A percentile compares a stretch with the other conserved stretches of the same genome.
phyloP scores from a whole-genome alignment of 495 filamentous ascomycete genomes.

The Friedmanniomyces endolithicus region DNA sequence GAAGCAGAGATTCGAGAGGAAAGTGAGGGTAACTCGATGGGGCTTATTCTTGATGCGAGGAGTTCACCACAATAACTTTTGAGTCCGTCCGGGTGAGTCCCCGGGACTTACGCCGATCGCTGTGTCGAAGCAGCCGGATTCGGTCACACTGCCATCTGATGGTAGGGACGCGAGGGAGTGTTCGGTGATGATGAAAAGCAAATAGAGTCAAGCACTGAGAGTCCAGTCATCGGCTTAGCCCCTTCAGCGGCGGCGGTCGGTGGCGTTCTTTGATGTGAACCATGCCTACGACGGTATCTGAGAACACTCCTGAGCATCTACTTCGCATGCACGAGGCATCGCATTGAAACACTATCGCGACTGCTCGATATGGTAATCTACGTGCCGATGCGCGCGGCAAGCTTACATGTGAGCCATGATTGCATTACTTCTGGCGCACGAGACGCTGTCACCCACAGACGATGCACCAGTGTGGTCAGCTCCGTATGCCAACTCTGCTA shows the following conservation, averaged over 20 bases:
- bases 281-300: constrained; percentile 83
- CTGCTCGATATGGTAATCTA: too few species aligned
- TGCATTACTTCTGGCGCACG: too few species aligned
- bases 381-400: too few species aligned
- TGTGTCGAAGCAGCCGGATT: constrained; percentile 58
- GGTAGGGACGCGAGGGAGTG: constrained; percentile 18
- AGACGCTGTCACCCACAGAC: too few species aligned
- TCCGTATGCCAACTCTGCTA: too few species aligned
- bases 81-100: constrained; percentile 38
- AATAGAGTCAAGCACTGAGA: constrained; percentile 99
- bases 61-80: constrained; percentile 41
- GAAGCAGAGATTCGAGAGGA: background rate
- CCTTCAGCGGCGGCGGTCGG: constrained; percentile 37
- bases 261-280: constrained; percentile 52
- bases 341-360: too few species aligned
- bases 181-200: constrained; percentile 90
- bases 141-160: constrained; percentile 20
- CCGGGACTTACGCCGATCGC: constrained; percentile 28
- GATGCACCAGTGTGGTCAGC: too few species aligned
- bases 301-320: constrained; percentile 37
- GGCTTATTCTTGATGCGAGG: constrained; percentile 99
- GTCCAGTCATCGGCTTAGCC: constrained; percentile 27
- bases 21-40: constrained; percentile 85
- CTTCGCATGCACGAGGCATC: too few species aligned
- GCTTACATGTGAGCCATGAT: too few species aligned